Evolutionary conservation across 805 yeast genomes (phyloP).

Genomic region (Pichia sporocuriosa): DNA sequence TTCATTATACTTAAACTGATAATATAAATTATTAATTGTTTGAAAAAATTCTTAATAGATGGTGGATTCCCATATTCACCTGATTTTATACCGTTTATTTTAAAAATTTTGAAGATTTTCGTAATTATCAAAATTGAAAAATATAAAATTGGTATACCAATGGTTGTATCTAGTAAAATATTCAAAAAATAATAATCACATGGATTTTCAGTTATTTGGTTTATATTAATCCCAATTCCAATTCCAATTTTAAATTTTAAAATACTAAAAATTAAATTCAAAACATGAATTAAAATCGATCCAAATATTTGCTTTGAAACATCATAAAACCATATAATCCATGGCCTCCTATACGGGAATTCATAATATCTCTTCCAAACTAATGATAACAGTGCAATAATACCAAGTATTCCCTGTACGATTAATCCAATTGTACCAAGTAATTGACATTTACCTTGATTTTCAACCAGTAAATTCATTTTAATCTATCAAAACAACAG

Average conservation of each 20-base stretch:
- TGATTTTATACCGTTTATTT: constrained; percentile 42
- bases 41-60: constrained; percentile 52
- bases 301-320: constrained; percentile 88
- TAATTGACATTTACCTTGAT: constrained; percentile 41
- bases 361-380: constrained; percentile 74
- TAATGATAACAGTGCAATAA: constrained; percentile 66
- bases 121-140: constrained; percentile 19
- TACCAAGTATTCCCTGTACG: constrained; percentile 72
- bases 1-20: constrained; percentile 55
- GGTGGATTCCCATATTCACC: constrained; percentile 68
- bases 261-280: constrained; percentile 69
- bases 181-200: constrained; percentile 95
- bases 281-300: constrained; percentile 72
- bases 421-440: constrained; percentile 82
- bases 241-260: constrained; percentile 31
- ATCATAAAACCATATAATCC: constrained; percentile 85
- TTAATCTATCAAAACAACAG: too few species aligned
- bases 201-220: constrained; percentile 45
- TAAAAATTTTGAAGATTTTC: constrained; percentile 16
- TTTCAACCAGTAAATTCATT: too few species aligned
- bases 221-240: neutral
- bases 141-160: constrained; percentile 84
- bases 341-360: constrained; percentile 71
- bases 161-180: constrained; percentile 82
- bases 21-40: constrained; percentile 67